Conservation (phyloP, 176 grass and related monocot species). For the Raddia guianensis region DNA sequence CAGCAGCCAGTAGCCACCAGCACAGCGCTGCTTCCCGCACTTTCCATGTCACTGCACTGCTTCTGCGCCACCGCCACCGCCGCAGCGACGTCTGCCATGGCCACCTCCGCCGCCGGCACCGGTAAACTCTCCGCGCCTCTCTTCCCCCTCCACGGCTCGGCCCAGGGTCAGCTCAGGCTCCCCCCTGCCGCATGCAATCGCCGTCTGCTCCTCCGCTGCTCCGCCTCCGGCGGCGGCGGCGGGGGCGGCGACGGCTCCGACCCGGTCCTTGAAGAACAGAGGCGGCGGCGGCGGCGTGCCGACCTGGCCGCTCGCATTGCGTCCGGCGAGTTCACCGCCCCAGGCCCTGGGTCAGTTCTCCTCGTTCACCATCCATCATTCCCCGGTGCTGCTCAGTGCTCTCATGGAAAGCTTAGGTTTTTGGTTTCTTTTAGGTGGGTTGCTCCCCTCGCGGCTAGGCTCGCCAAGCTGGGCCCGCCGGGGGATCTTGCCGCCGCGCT, state of each 20-base stretch:
- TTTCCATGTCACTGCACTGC: constrained; percentile 33
- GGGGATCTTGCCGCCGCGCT: constrained; percentile 55
- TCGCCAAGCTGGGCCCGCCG: constrained; percentile 53
- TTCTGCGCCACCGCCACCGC: background rate
- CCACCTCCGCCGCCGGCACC: constrained; percentile 21
- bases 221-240: constrained; percentile 47
- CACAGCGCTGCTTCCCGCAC: background rate
- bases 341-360: constrained; percentile 51
- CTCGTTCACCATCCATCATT: too few species aligned
- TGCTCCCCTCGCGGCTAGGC: constrained; percentile 42
- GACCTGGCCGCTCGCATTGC: constrained; percentile 83
- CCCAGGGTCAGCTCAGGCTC: constrained; percentile 27
- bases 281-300: constrained; percentile 43
- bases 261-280: constrained; percentile 56
- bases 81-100: constrained; percentile 42
- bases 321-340: constrained; percentile 91
- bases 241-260: constrained; percentile 34
- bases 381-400: background rate
- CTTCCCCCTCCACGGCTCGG: constrained; percentile 12
- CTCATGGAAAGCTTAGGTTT: background rate
- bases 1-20: background rate
- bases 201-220: constrained; percentile 47
- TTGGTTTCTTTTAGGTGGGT: constrained; percentile 60
- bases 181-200: constrained; percentile 5
- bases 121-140: constrained; percentile 28